Conservation (phyloP, 805 yeast genomes). For the Hyphopichia homilentoma region DNA sequence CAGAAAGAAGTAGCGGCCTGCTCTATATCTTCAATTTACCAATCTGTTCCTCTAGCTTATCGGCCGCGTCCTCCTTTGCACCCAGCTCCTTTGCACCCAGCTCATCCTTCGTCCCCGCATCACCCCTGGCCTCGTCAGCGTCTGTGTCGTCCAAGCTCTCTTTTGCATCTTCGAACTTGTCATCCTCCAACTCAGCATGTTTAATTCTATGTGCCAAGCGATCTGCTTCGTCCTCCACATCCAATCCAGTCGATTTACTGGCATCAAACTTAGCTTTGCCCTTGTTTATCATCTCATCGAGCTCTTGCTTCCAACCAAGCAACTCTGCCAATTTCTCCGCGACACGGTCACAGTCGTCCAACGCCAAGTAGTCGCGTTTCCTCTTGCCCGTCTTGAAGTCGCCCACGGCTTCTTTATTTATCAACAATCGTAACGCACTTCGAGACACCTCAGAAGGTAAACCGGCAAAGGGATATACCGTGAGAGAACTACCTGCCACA, state of each 20-base stretch:
- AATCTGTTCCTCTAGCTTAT: slow-evolving; percentile 7
- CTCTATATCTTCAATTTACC: slow-evolving; percentile 10
- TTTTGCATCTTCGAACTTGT: slow-evolving; percentile 1
- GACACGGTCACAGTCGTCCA: slow-evolving; percentile 66
- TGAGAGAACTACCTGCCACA: slow-evolving; percentile 89
- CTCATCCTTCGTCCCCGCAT: slow-evolving; percentile 6
- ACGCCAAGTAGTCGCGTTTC: slow-evolving; percentile 53
- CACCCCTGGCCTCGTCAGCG: slow-evolving; percentile 12
- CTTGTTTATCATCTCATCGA: slow-evolving; percentile 35
- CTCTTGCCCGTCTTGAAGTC: slow-evolving; percentile 51
- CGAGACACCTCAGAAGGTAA: slow-evolving; percentile 62
- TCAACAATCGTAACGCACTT: slow-evolving; percentile 52
- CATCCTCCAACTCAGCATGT: slow-evolving; percentile 4
- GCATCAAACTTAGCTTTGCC: slow-evolving; percentile 9
- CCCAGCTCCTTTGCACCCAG: slow-evolving; percentile 6
- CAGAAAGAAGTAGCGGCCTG: slow-evolving; percentile 40
- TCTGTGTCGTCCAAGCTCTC: slow-evolving; percentile 4
- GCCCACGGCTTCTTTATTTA: slow-evolving; percentile 79
- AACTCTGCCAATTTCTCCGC: slow-evolving; percentile 49
- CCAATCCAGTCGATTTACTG: slow-evolving; percentile 6
- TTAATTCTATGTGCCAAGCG: slow-evolving; percentile 4
- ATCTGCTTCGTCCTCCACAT: slow-evolving; percentile 7
- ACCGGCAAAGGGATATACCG: slow-evolving; percentile 87
- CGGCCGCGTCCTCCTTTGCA: slow-evolving; percentile 2
- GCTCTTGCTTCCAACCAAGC: slow-evolving; percentile 64